These are phyloP conservation scores for Neurospora tetraspora DNA, from an alignment of 495 filamentous ascomycete genomes.

Conservation along the genomic window DNA sequence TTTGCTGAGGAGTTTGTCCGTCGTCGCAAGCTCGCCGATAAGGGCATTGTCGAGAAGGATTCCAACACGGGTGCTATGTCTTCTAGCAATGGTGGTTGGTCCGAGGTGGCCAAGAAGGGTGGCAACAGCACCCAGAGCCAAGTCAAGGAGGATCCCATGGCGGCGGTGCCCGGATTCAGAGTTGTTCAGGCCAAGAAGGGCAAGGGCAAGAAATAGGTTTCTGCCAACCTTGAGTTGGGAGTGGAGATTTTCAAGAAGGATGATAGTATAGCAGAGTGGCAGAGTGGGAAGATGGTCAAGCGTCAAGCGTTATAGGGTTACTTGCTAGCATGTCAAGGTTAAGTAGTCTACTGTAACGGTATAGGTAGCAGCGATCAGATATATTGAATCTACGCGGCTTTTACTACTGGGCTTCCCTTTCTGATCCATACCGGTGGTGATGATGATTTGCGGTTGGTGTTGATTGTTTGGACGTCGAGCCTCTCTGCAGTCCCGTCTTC, in stretches of 20 bases:
- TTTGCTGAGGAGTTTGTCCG: conserved; percentile 92
- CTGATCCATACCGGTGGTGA: background rate
- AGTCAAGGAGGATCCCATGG: conserved; percentile 35
- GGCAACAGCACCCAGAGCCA: conserved; percentile 12
- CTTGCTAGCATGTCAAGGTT: background rate
- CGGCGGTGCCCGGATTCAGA: conserved; percentile 57
- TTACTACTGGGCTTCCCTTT: background rate
- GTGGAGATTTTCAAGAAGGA: background rate
- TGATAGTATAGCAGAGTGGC: background rate
- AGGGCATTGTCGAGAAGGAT: conserved; percentile 62
- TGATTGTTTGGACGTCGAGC: background rate
- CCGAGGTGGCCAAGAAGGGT: conserved; percentile 91
- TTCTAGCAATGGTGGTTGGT: conserved; percentile 68
- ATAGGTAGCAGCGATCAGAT: background rate
- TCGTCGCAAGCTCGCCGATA: conserved; percentile 83
- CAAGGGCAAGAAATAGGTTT: conserved; percentile 54
- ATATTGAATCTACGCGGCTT: background rate
- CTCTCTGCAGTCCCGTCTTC: too few relatives aligned
- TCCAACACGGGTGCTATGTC: conserved; percentile 35
- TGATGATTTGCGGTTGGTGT: background rate
- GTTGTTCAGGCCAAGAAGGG: conserved; percentile 80
- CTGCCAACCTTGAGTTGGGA: background rate
- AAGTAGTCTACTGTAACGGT: background rate
- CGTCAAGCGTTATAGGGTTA: background rate
- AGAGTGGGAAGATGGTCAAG: background rate